phyloP scores from a whole-genome alignment of 345 rosid species.

The Arabis hirsuta region DNA sequence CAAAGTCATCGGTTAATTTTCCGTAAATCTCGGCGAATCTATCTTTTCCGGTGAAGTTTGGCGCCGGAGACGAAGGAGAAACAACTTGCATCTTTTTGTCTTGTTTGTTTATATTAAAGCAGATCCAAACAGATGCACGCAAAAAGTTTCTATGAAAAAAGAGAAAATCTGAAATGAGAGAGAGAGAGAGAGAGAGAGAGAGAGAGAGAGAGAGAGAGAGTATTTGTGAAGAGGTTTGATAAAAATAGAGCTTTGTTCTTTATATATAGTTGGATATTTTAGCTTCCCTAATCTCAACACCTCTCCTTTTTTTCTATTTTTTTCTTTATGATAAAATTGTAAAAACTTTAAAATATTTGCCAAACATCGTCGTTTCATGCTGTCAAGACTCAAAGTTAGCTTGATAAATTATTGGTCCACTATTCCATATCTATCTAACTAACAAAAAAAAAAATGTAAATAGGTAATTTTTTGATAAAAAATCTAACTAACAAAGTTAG shows the following conservation, averaged over 20 bases:
- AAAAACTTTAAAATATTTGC: slow-evolving; percentile 1
- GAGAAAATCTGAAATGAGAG: slow-evolving; percentile 14
- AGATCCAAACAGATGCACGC: slow-evolving; percentile 8
- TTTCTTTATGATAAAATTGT: background rate
- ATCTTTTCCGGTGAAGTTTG: slow-evolving; percentile 23
- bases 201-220: slow-evolving; percentile 17
- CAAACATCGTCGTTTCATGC: background rate
- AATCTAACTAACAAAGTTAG: no score
- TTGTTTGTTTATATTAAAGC: background rate
- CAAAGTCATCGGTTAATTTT: slow-evolving; percentile 26
- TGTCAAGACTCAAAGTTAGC: slow-evolving; percentile 5
- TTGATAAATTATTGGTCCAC: background rate
- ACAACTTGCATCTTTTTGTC: slow-evolving; percentile 36
- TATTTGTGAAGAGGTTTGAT: slow-evolving; percentile 32
- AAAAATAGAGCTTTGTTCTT: slow-evolving; percentile 30
- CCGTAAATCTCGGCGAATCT: slow-evolving; percentile 30
- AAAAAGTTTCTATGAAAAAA: background rate
- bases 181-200: slow-evolving; percentile 2
- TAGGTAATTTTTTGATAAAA: background rate
- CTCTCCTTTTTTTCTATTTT: background rate
- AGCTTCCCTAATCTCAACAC: slow-evolving; percentile 7
- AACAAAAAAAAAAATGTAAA: slow-evolving; percentile 1
- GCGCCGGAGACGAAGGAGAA: slow-evolving; percentile 37
- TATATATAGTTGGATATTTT: slow-evolving; percentile 35
- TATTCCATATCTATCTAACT: background rate